Evolutionary conservation across 1,284 basidiomycete species (phyloP).

Genomic region (Megacollybia platyphylla): DNA sequence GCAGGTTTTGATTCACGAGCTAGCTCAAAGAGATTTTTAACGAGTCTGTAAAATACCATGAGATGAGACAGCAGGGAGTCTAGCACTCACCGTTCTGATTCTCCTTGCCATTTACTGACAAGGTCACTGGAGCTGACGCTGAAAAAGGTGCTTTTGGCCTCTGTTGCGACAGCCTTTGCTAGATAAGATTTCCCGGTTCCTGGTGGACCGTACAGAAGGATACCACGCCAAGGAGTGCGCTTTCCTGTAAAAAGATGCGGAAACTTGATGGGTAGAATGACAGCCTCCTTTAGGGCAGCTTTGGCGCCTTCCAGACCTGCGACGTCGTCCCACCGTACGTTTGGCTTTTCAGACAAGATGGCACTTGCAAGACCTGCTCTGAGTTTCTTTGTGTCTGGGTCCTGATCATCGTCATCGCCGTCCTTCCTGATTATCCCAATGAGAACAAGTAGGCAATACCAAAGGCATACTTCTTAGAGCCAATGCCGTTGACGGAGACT

Average conservation of each 20-base stretch:
- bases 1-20: constrained; percentile 93
- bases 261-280: constrained; percentile 98
- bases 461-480: constrained; percentile 39
- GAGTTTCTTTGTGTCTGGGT: constrained; percentile 93
- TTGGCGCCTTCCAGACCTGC: constrained; percentile 93
- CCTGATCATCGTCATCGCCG: constrained; percentile 67
- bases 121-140: constrained; percentile 91
- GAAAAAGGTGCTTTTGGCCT: constrained; percentile 98
- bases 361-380: constrained; percentile 80
- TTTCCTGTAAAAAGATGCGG: constrained; percentile 98
- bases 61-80: constrained; percentile 1
- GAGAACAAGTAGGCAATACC: constrained; percentile 4
- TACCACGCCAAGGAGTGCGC: constrained; percentile 93
- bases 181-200: constrained; percentile 94
- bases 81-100: constrained; percentile 75
- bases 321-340: constrained; percentile 97
- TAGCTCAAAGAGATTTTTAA: constrained; percentile 94
- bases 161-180: constrained; percentile 96
- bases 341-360: constrained; percentile 89
- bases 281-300: constrained; percentile 94
- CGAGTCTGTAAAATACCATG: constrained; percentile 43
- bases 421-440: constrained; percentile 32
- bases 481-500: constrained; percentile 69
- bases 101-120: constrained; percentile 99
- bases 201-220: constrained; percentile 91